Evolutionary conservation across 306 rosid genomes (phyloP).

Genomic region (Corylus avellana): DNA sequence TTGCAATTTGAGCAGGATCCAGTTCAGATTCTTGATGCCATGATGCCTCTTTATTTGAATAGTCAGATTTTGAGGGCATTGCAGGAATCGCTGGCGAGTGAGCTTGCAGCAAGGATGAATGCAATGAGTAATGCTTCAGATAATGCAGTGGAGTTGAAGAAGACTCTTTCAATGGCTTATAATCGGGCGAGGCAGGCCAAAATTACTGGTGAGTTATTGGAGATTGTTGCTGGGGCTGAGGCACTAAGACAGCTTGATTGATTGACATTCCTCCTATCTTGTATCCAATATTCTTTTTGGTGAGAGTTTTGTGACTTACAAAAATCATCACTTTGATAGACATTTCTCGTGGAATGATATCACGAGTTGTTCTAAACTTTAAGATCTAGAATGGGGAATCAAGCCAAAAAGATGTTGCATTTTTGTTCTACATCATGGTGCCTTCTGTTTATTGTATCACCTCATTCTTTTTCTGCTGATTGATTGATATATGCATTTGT

Average conservation of each 20-base stretch:
- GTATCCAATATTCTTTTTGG: conserved; percentile 2
- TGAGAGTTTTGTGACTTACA: not conserved
- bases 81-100: conserved; percentile 85
- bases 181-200: conserved; percentile 73
- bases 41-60: conserved; percentile 85
- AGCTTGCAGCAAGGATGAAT: conserved; percentile 81
- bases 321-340: not conserved
- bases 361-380: not conserved
- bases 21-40: conserved; percentile 78
- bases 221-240: conserved; percentile 82
- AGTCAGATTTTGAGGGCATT: conserved; percentile 70
- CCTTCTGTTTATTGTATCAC: not conserved
- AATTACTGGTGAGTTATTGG: conserved; percentile 78
- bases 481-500: not conserved
- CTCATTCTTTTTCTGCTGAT: not conserved
- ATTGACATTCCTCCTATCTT: conserved; percentile 7
- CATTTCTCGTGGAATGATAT: not conserved
- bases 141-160: conserved; percentile 66
- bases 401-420: not conserved
- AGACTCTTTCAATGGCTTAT: conserved; percentile 50
- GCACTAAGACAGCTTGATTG: conserved; percentile 52
- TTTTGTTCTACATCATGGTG: not conserved
- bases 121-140: conserved; percentile 83
- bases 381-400: not conserved
- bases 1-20: conserved; percentile 86